Conservation (phyloP, 2,329 filamentous ascomycete species). For the Exophiala bonariae region DNA sequence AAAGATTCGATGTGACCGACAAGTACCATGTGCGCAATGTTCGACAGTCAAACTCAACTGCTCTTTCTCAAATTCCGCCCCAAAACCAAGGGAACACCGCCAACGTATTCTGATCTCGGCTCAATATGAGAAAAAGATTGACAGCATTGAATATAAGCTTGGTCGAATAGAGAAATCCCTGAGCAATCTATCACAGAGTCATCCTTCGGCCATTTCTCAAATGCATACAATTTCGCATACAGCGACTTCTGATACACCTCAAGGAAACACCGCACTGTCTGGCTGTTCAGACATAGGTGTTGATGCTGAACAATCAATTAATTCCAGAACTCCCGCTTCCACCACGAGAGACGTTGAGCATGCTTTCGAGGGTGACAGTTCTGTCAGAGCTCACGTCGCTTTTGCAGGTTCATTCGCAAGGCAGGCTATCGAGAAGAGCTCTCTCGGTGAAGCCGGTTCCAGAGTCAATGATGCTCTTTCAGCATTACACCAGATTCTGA, state of each 20-base stretch:
- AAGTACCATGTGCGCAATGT: constrained; percentile 2
- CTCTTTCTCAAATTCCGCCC: background rate
- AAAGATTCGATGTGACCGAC: background rate
- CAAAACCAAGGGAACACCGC: background rate
- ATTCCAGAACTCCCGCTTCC: background rate
- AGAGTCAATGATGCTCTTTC: background rate
- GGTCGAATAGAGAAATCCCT: background rate
- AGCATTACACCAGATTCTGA: background rate
- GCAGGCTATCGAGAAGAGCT: background rate
- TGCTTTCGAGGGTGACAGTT: constrained; percentile 1
- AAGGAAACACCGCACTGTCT: too few species aligned
- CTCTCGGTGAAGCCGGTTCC: background rate
- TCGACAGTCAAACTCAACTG: background rate
- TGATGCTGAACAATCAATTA: background rate
- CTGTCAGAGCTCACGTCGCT: background rate
- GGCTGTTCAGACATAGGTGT: too few species aligned
- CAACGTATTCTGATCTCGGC: constrained; percentile 2
- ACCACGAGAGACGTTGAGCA: background rate
- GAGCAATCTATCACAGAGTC: background rate
- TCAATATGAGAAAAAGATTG: background rate
- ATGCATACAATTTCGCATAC: too few species aligned
- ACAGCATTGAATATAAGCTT: background rate
- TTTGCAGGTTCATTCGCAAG: background rate
- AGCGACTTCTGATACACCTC: too few species aligned
- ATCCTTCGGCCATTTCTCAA: too few species aligned